Conservation (phyloP, 805 yeast species). For the Metschnikowia rubicola region DNA sequence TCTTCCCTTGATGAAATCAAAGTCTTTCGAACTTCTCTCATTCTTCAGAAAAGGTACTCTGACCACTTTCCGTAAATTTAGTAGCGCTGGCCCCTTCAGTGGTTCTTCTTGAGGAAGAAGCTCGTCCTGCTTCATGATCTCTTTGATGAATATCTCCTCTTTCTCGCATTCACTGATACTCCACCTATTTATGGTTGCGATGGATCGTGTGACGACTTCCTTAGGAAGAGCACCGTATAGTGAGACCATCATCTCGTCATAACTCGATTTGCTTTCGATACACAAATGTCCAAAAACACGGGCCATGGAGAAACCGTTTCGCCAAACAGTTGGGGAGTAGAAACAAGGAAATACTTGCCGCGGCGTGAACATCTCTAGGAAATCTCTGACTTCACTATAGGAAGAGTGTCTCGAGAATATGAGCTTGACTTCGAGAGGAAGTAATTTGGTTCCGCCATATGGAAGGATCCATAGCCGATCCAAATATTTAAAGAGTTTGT, state of each 20-base stretch:
- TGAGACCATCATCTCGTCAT: constrained; percentile 9
- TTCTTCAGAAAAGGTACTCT: constrained; percentile 13
- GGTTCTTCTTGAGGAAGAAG: no score
- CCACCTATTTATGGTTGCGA: constrained; percentile 33
- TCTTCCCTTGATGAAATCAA: constrained; percentile 11
- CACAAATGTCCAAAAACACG: constrained; percentile 37
- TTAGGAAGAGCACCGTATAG: constrained; percentile 2
- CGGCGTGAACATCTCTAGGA: constrained; percentile 36
- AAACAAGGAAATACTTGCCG: constrained; percentile 43
- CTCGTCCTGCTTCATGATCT: neutral
- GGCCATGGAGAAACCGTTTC: constrained; percentile 35
- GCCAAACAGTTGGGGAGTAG: constrained; percentile 33
- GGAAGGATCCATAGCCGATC: constrained; percentile 30
- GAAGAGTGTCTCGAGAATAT: constrained; percentile 49
- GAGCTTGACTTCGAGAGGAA: constrained; percentile 35
- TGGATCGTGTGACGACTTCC: constrained; percentile 15
- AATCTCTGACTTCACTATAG: constrained; percentile 35
- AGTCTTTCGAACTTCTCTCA: constrained; percentile 11
- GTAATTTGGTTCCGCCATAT: constrained; percentile 21
- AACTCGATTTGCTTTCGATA: constrained; percentile 5
- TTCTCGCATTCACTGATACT: constrained; percentile 25
- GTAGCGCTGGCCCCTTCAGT: constrained; percentile 6
- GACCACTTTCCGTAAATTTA: constrained; percentile 14
- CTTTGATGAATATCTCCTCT: constrained; percentile 24
- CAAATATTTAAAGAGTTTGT: constrained; percentile 22